A percentile compares a stretch with the other conserved stretches of the same genome.
These are phyloP conservation scores for Grosmannia serpens DNA, from an alignment of 2,329 filamentous ascomycete species.

Conservation along the genomic window DNA sequence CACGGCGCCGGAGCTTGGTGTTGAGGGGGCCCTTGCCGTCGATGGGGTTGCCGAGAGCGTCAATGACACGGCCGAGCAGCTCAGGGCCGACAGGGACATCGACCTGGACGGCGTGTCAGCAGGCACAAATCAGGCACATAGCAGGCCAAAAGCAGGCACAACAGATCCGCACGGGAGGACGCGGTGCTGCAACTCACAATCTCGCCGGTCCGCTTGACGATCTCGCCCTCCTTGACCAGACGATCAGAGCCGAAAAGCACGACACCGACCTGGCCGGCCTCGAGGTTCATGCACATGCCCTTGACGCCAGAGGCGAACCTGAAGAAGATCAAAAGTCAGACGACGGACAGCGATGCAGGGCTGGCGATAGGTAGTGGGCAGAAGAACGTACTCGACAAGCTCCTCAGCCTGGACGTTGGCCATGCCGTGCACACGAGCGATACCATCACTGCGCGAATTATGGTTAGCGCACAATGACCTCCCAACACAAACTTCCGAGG, in stretches of 20 bases:
- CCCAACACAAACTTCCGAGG: neutral
- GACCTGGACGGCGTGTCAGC: constrained; percentile 46
- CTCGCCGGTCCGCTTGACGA: constrained; percentile 97
- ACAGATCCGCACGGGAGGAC: too few species aligned
- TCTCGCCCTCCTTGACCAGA: constrained; percentile 99
- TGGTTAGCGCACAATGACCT: constrained; percentile 17
- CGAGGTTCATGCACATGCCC: constrained; percentile 99
- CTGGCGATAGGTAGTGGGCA: neutral
- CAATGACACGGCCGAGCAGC: constrained; percentile 94
- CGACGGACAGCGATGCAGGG: neutral
- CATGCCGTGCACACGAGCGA: constrained; percentile 99
- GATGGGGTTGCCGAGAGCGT: constrained; percentile 97
- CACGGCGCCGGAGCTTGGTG: constrained; percentile 83
- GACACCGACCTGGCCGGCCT: constrained; percentile 99
- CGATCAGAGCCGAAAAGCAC: constrained; percentile 99
- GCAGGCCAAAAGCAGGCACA: too few species aligned
- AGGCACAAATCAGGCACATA: too few species aligned
- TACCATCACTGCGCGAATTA: constrained; percentile 74
- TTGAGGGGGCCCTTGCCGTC: constrained; percentile 98
- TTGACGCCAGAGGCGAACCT: constrained; percentile 99
- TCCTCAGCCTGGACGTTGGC: constrained; percentile 99
- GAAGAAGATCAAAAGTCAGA: constrained; percentile 12
- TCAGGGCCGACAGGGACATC: constrained; percentile 89
- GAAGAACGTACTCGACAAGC: constrained; percentile 83
- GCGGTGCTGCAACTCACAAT: constrained; percentile 58